Percentiles rank a stretch among this genome's conserved stretches.
Evolutionary conservation across 2,329 filamentous ascomycete genomes (phyloP).

Genomic region (Lachnellula suecica): DNA sequence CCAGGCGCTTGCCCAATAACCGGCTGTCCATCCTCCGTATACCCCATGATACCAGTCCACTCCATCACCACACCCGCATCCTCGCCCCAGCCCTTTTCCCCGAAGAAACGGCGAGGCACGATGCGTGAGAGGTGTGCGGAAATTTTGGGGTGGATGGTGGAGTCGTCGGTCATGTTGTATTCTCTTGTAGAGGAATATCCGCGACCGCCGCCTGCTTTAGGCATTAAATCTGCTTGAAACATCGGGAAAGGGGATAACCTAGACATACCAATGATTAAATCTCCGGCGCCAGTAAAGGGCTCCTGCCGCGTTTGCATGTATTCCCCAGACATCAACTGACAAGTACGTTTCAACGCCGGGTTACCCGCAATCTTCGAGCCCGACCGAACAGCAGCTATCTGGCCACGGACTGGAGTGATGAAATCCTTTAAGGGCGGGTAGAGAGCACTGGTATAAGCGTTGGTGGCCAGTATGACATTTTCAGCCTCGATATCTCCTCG

Average conservation of each 20-base stretch:
- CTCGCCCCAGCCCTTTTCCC: constrained; percentile 42
- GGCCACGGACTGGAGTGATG: constrained; percentile 47
- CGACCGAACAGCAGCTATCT: constrained; percentile 43
- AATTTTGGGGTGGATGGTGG: constrained; percentile 23
- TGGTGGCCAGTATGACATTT: constrained; percentile 50
- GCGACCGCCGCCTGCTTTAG: not conserved
- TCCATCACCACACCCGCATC: constrained; percentile 44
- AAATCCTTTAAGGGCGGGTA: constrained; percentile 40
- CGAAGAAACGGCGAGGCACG: constrained; percentile 29
- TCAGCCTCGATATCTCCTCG: constrained; percentile 41
- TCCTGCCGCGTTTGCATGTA: constrained; percentile 35
- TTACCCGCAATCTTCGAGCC: constrained; percentile 26
- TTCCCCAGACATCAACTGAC: constrained; percentile 25
- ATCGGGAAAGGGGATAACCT: not conserved
- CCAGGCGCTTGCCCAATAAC: constrained; percentile 49
- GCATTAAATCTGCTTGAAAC: constrained; percentile 11
- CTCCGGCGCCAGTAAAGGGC: constrained; percentile 24
- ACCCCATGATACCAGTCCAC: constrained; percentile 59
- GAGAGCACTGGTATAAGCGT: constrained; percentile 48
- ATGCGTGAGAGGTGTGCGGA: constrained; percentile 19
- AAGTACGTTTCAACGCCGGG: constrained; percentile 22
- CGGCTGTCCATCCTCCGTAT: constrained; percentile 49
- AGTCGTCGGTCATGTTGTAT: constrained; percentile 29
- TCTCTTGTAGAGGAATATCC: constrained; percentile 10
- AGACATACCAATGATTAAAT: constrained; percentile 25